Evolutionary conservation across 2,329 filamentous ascomycete genomes (phyloP).

Genomic region (Pestalotiopsis sp.): DNA sequence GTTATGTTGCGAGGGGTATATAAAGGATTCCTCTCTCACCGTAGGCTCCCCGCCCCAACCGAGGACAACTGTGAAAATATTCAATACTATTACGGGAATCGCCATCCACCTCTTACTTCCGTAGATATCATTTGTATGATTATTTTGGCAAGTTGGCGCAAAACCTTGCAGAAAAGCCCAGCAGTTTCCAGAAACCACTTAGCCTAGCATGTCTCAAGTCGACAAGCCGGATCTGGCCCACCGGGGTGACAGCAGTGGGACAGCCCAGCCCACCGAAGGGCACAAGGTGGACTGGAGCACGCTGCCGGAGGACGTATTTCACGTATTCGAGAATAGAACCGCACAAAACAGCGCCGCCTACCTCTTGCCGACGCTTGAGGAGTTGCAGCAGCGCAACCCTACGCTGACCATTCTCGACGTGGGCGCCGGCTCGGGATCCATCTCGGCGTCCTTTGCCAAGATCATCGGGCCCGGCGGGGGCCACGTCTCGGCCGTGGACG

Average conservation of each 20-base stretch:
- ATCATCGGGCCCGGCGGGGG: not conserved
- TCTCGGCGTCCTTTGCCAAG: not conserved
- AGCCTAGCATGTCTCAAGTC: not conserved
- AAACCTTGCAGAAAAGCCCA: not conserved
- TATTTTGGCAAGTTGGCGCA: not conserved
- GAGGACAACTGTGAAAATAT: no score
- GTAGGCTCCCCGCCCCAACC: no score
- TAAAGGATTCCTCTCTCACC: no score
- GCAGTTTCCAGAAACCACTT: not conserved
- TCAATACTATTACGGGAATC: no score
- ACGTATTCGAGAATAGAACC: not conserved
- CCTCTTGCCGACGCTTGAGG: not conserved
- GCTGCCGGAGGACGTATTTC: not conserved
- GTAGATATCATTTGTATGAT: no score
- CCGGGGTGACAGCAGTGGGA: not conserved
- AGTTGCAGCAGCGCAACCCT: not conserved
- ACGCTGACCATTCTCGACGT: not conserved
- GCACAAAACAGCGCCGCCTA: not conserved
- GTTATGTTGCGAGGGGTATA: no score
- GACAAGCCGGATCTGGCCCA: not conserved
- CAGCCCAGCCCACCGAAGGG: not conserved
- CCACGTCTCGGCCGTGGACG: not conserved
- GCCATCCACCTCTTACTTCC: no score
- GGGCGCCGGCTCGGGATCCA: not conserved
- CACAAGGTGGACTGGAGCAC: conserved; percentile 1